Base-by-base conservation (phyloP, 768 basidiomycete species). In the Pluteus cervinus region DNA sequence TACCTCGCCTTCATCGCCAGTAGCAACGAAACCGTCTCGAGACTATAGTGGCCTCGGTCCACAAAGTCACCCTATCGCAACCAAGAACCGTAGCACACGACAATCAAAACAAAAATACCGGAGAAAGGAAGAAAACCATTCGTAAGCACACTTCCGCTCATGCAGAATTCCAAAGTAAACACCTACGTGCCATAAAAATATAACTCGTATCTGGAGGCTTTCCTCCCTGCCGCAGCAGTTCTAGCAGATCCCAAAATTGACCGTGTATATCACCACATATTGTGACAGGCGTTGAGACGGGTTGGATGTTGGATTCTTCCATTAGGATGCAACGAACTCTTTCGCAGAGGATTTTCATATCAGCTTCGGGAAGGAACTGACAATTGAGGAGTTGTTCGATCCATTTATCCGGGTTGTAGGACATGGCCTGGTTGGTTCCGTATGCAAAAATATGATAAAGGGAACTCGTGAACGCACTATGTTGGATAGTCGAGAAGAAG, bases 261-360 rank as follows among this genome's bases (percentile, higher is more conserved):
- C 93, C 93, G 51, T 98, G 93, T 36, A 98, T 94, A 55, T 97
- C 93, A 21, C 93, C 93, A 53, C 87, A 89, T 47, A 90, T 85
- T 21, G 94, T 97, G 24, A 97, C 94, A 1, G 94, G 94, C 46
- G 79, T 86, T 23, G 87, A 86, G 37, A 99, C 89, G 22, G 93
- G 93, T 54, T 97, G 92, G 40, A 98, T 93, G 56, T 98, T 99
- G 39, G 86, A 91, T 58, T 99, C 94, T 58, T 99, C 94, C 57
- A 97, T 81, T 24, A 96, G 74, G 33, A 93, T 82, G 33, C 81
- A 75, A 35, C 89, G 79, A 15, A 97, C 92, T 43, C 82, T 79
- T 41, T 90, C 77, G 69, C 94, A 98, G 33, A 99, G 79, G 29
- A 81, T 66, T 56, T 92, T 94, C 79, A 99, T 96, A 47, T 94